Percentiles rank a stretch among this genome's conserved stretches.
phyloP scores from a whole-genome alignment of 2,329 filamentous ascomycete species.

The Penicillium psychrosexuale region DNA sequence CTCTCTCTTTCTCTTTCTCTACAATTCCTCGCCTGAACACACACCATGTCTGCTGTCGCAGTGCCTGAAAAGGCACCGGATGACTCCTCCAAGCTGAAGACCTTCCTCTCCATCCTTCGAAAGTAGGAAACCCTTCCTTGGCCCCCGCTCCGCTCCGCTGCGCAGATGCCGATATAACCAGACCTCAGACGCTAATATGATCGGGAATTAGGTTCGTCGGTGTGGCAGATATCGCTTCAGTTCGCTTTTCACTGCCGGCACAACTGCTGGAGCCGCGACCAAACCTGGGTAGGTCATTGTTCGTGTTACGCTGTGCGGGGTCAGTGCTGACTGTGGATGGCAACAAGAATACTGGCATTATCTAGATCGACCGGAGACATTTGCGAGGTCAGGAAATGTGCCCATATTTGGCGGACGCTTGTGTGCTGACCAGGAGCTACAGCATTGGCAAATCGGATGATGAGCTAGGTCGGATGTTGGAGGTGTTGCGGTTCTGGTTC shows the following conservation, averaged over 20 bases:
- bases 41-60: conserved; percentile 32
- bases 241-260: conserved; percentile 92
- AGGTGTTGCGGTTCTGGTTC: conserved; percentile 95
- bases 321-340: conserved; percentile 14
- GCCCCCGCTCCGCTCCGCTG: neutral
- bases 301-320: neutral
- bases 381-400: conserved; percentile 56
- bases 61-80: conserved; percentile 59
- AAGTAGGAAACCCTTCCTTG: conserved; percentile 59
- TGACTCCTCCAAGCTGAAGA: conserved; percentile 84
- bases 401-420: conserved; percentile 17
- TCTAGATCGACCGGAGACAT: conserved; percentile 88
- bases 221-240: conserved; percentile 89
- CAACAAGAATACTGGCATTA: conserved; percentile 93
- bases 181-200: neutral
- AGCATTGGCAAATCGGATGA: conserved; percentile 87
- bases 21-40: neutral
- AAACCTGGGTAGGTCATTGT: conserved; percentile 64
- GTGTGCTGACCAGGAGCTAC: conserved; percentile 38
- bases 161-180: neutral
- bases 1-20: neutral
- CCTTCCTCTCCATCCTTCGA: conserved; percentile 80
- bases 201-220: conserved; percentile 73
- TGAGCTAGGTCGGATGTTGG: conserved; percentile 87
- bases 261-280: conserved; percentile 94